Conservation (phyloP, 2,329 filamentous ascomycete genomes). For the Cryphonectria naterciae region DNA sequence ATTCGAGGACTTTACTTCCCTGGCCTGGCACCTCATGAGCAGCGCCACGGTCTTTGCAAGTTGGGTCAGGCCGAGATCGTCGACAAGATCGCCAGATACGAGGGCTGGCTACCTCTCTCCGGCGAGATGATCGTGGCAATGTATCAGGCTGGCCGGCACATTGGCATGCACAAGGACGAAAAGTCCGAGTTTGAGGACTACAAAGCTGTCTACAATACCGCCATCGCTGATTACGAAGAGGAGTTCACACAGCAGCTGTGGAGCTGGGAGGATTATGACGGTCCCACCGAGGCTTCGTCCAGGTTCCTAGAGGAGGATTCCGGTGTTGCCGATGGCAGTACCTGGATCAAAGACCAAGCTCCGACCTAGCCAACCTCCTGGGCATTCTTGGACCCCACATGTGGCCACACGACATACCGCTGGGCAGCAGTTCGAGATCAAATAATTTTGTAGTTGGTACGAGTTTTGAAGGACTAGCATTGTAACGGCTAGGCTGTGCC, state of each 20-base stretch:
- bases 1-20: constrained; percentile 25
- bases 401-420: constrained; percentile 23
- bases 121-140: constrained; percentile 23
- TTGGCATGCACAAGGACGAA: constrained; percentile 11
- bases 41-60: constrained; percentile 24
- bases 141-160: constrained; percentile 20
- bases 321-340: constrained; percentile 8
- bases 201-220: constrained; percentile 8
- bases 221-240: constrained; percentile 14
- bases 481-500: neutral
- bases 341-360: neutral
- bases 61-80: constrained; percentile 22
- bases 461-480: neutral
- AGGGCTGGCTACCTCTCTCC: constrained; percentile 16
- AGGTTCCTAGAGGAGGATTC: constrained; percentile 11
- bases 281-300: neutral
- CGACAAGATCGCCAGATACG: constrained; percentile 5
- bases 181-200: constrained; percentile 25
- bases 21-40: constrained; percentile 21
- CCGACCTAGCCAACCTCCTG: neutral
- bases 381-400: constrained; percentile 37
- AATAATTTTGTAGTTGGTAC: neutral
- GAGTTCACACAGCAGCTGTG: constrained; percentile 22
- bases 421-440: neutral
- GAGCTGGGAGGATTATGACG: constrained; percentile 19